These are phyloP conservation scores for Penicillium sp. DNA, from an alignment of 2,329 filamentous ascomycete genomes.

Conservation along the genomic window DNA sequence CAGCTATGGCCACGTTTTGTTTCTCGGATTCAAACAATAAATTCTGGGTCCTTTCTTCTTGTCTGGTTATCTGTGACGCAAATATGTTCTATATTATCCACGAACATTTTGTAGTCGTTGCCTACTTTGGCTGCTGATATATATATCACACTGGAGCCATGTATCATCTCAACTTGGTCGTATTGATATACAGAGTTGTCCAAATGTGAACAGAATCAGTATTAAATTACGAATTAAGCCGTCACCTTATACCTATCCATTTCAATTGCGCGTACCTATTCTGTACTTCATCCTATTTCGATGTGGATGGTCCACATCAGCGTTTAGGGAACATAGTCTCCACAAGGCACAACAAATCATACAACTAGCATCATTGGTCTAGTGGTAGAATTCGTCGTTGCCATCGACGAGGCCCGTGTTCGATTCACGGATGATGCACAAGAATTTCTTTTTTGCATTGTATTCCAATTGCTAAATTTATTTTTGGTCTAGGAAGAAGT, in stretches of 20 bases:
- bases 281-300: not conserved
- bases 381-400: conserved; percentile 40
- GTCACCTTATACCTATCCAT: not conserved
- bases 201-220: not conserved
- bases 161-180: not conserved
- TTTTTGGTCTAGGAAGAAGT: not conserved
- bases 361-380: conserved; percentile 38
- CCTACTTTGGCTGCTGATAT: too few relatives aligned
- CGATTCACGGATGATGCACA: conserved; percentile 47
- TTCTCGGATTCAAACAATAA: not conserved
- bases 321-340: not conserved
- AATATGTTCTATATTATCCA: not conserved
- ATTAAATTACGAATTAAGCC: too few relatives aligned
- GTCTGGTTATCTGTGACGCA: not conserved
- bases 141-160: not conserved
- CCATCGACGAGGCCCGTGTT: conserved; percentile 47
- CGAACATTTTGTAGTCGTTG: not conserved
- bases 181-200: not conserved
- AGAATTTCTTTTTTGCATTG: conserved; percentile 13
- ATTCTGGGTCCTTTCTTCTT: too few relatives aligned
- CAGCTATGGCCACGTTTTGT: not conserved
- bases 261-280: not conserved
- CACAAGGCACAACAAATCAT: not conserved
- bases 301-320: not conserved
- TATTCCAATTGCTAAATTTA: not conserved